Conservation (phyloP, 23 red algal genomes). For the Gracilaria domingensis region DNA sequence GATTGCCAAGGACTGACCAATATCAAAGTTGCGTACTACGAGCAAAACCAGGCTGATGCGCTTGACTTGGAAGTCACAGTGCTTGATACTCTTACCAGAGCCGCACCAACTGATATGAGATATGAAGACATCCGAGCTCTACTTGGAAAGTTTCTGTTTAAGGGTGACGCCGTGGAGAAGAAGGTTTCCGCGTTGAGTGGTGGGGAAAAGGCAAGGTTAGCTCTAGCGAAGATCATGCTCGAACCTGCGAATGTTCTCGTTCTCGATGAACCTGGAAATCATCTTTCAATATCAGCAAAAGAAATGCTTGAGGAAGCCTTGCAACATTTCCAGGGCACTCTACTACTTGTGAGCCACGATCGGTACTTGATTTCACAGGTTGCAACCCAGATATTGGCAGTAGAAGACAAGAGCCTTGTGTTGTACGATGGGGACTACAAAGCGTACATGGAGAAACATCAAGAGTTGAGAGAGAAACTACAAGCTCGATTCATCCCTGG, state of each 20-base stretch:
- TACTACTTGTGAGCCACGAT: conserved; percentile 96
- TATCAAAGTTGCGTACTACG: conserved; percentile 87
- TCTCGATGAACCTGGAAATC: conserved; percentile 98
- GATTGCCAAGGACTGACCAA: conserved; percentile 71
- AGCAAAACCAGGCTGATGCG: conserved; percentile 98
- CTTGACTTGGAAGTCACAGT: conserved; percentile 90
- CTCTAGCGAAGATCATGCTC: conserved; percentile 96
- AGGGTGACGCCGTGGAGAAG: conserved; percentile 95
- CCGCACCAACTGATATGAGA: conserved; percentile 72
- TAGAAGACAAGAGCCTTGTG: conserved; percentile 87
- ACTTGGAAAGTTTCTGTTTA: conserved; percentile 97
- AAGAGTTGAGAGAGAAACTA: conserved; percentile 72
- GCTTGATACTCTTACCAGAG: conserved; percentile 79
- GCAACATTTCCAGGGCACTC: conserved; percentile 95
- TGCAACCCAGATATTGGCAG: conserved; percentile 89
- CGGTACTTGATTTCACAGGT: conserved; percentile 98
- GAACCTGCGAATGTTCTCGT: conserved; percentile 95
- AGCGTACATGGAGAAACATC: conserved; percentile 92
- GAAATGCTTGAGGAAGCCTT: conserved; percentile 99
- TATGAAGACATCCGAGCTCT: conserved; percentile 98
- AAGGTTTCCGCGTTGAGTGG: conserved; percentile 90
- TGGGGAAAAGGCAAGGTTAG: conserved; percentile 96
- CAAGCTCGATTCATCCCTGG: conserved; percentile 89
- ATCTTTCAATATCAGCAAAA: conserved; percentile 89
- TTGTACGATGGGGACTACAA: conserved; percentile 98